Evolutionary conservation across 345 rosid species (phyloP).

Genomic region (Corchorus olitorius): DNA sequence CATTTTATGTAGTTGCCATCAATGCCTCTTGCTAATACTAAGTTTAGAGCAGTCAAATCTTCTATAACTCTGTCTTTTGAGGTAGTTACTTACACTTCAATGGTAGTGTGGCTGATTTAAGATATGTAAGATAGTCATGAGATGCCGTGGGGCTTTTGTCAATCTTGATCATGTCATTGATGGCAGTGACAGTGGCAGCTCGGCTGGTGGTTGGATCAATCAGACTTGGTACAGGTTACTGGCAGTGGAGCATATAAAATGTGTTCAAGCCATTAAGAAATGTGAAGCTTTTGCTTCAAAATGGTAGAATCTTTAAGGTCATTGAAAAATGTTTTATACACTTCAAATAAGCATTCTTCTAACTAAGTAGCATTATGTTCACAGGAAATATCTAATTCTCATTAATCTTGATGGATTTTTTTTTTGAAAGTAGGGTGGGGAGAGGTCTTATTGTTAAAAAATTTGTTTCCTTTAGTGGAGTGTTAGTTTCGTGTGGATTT

Average conservation of each 20-base stretch:
- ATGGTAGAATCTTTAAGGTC: not conserved
- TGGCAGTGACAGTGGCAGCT: constrained; percentile 8
- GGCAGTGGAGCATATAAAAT: not conserved
- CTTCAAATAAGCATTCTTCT: constrained; percentile 1
- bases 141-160: not conserved
- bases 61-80: not conserved
- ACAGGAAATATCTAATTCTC: not conserved
- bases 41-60: not conserved
- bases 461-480: not conserved
- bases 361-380: constrained; percentile 3
- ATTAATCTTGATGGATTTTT: not conserved
- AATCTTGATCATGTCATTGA: constrained; percentile 10
- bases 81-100: not conserved
- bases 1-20: not conserved
- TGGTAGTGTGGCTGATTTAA: constrained; percentile 8
- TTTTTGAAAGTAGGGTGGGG: not conserved
- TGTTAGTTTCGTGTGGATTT: not conserved
- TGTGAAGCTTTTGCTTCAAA: not conserved
- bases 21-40: not conserved
- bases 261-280: not conserved
- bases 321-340: not conserved
- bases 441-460: not conserved
- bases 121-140: not conserved
- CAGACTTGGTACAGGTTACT: not conserved
- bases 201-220: not conserved